Evolutionary conservation across 2,329 filamentous ascomycete species (phyloP), one percentile per base, ranked within the genome.

Genomic region (Venturia effusa): DNA sequence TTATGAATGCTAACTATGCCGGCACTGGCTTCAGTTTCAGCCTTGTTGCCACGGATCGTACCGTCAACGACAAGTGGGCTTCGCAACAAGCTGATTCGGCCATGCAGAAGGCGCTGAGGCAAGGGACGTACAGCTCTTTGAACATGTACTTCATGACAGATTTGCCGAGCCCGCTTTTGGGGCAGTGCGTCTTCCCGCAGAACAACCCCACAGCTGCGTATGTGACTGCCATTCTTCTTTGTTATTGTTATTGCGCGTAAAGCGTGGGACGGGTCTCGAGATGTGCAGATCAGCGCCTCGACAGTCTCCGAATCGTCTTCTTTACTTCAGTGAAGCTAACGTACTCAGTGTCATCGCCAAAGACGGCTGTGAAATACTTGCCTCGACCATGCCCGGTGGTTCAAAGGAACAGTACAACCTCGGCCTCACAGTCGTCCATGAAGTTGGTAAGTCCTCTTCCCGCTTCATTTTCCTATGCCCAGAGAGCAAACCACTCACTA

Each of bases 131-230:
- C 72, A 66, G 69, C 45, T 78, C 79, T 1, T 76, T 85, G 41
- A 86, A 86, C 71, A 74, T 86, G 65, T 85, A 84, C 74, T 85
- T 84, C 74, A 81, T 84, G 71, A 81, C 80, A 39, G 76, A 84
- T 64, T 76, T 85, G 32, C 64, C 69, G 6, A 74, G 74, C 62
- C 71, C 71, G 61, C 72, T 84, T 4, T 75, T 85, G 2, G 83
- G 83, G 1, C 81, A 80, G 62, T 85, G 83, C 74, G 83, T 80
- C 0, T 72, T 84, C 24, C 76, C 76, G 4, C 80, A 11, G 75
- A 71, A 19, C 71, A 77, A 65, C 27, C 51, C 51, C n/a, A 4
- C 45, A 24, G 45, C 45, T 4, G 51, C 27, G 51, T 57, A 57
- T 32, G 51, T 57, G 10, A 55, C 19, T 22, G 10, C n/a, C 30